phyloP scores from a whole-genome alignment of 2,329 filamentous ascomycete genomes.

The Stemphylium beticola region DNA sequence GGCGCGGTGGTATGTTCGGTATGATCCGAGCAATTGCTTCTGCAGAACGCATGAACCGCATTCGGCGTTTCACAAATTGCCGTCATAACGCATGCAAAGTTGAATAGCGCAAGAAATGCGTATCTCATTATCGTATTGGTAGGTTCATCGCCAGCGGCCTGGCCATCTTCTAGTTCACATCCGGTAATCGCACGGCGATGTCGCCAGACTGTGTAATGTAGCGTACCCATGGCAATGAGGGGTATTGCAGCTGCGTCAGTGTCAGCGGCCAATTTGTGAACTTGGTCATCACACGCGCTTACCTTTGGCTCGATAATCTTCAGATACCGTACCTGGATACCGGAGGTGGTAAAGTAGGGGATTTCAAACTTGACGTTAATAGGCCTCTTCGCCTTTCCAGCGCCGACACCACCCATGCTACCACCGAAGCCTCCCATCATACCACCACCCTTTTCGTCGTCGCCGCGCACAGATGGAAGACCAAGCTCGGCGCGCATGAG shows the following conservation, averaged over 20 bases:
- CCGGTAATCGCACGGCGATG: constrained; percentile 93
- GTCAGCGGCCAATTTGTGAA: constrained; percentile 5
- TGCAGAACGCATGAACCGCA: neutral
- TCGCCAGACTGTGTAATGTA: constrained; percentile 99
- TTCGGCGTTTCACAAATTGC: neutral
- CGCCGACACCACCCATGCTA: constrained; percentile 88
- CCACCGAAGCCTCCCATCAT: constrained; percentile 98
- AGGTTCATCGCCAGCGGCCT: neutral
- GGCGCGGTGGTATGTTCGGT: neutral
- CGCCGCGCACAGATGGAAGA: constrained; percentile 89
- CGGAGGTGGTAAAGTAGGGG: constrained; percentile 99
- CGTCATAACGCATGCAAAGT: neutral
- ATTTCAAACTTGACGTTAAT: constrained; percentile 99
- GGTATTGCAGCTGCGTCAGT: constrained; percentile 84
- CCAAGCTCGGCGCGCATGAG: constrained; percentile 97
- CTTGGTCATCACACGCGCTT: constrained; percentile 39
- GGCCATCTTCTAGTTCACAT: constrained; percentile 67
- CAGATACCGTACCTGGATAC: constrained; percentile 96
- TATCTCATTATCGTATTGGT: neutral
- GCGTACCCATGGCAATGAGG: constrained; percentile 93
- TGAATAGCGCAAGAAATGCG: neutral
- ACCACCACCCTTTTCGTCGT: constrained; percentile 92
- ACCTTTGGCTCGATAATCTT: constrained; percentile 99
- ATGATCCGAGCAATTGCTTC: constrained; percentile 1
- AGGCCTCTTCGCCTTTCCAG: constrained; percentile 87